A percentile compares a stretch with the other conserved stretches of the same genome.
Conservation (phyloP, 1,284 basidiomycete genomes). For the Tetrapyrgos nigripes region DNA sequence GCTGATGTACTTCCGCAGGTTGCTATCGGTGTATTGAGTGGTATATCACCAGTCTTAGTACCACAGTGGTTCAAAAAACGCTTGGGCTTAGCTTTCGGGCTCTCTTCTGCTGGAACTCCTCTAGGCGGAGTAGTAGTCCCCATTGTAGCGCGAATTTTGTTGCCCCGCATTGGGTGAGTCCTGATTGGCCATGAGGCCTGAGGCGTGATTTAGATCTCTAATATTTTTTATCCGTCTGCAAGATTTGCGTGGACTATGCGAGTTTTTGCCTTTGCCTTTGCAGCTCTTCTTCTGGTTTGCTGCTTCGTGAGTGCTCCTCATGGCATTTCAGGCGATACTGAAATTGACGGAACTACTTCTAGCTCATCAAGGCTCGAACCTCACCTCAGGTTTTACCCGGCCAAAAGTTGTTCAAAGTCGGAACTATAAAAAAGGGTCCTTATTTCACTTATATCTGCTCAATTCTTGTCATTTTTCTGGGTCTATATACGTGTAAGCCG, state of each 20-base stretch:
- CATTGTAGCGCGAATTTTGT: slow-evolving; percentile 44
- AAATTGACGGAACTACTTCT: not conserved
- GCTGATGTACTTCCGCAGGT: not conserved
- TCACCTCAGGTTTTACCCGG: not conserved
- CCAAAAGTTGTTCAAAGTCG: slow-evolving; percentile 38
- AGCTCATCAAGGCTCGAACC: not conserved
- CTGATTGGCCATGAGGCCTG: not conserved
- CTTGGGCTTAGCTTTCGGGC: slow-evolving; percentile 25
- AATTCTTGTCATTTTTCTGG: slow-evolving; percentile 56
- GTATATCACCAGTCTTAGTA: slow-evolving; percentile 51
- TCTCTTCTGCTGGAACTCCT: slow-evolving; percentile 26
- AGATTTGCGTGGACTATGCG: slow-evolving; percentile 64
- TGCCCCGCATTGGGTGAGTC: slow-evolving; percentile 42
- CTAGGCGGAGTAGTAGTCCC: slow-evolving; percentile 41
- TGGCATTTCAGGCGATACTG: slow-evolving; percentile 40
- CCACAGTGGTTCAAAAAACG: slow-evolving; percentile 42
- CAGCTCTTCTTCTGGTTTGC: slow-evolving; percentile 44
- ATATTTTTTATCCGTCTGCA: not conserved
- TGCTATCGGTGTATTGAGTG: slow-evolving; percentile 26
- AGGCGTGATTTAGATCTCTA: not conserved
- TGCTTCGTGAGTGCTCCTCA: slow-evolving; percentile 42
- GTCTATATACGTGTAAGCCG: slow-evolving; percentile 61
- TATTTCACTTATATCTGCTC: slow-evolving; percentile 52
- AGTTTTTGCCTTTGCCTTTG: slow-evolving; percentile 44
- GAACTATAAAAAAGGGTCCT: slow-evolving; percentile 50